phyloP scores from a whole-genome alignment of 2,329 filamentous ascomycete species.

The Talaromyces albobiverticillius region DNA sequence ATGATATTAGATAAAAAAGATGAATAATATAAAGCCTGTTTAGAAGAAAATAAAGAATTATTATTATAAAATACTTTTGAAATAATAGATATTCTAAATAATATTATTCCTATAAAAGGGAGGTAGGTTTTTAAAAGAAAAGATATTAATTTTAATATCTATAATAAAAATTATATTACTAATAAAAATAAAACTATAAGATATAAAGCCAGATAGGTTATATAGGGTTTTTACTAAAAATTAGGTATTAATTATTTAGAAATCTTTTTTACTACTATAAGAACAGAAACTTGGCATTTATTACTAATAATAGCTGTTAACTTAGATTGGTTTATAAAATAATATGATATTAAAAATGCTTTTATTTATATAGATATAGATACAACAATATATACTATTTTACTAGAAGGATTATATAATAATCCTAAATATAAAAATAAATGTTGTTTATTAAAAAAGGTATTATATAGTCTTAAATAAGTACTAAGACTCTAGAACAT shows the following conservation, averaged over 20 bases:
- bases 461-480: neutral
- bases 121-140: conserved; percentile 1
- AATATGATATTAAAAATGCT: conserved; percentile 1
- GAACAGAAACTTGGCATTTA: conserved; percentile 1
- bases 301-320: neutral
- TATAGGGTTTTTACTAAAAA: neutral
- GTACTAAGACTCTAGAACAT: neutral
- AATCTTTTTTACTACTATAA: neutral
- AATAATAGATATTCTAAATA: neutral
- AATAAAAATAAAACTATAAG: neutral
- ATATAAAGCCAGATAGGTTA: neutral
- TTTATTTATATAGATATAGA: neutral
- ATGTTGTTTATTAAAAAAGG: neutral
- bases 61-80: neutral
- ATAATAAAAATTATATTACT: neutral
- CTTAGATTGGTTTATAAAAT: neutral
- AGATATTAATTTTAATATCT: neutral
- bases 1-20: neutral
- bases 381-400: neutral
- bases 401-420: neutral
- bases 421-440: neutral
- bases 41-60: conserved; percentile 1
- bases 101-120: neutral
- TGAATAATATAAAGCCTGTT: neutral
- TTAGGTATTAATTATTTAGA: conserved; percentile 1